These are phyloP conservation scores for Suillus bovinus DNA, from an alignment of 768 basidiomycete species.

Conservation along the genomic window DNA sequence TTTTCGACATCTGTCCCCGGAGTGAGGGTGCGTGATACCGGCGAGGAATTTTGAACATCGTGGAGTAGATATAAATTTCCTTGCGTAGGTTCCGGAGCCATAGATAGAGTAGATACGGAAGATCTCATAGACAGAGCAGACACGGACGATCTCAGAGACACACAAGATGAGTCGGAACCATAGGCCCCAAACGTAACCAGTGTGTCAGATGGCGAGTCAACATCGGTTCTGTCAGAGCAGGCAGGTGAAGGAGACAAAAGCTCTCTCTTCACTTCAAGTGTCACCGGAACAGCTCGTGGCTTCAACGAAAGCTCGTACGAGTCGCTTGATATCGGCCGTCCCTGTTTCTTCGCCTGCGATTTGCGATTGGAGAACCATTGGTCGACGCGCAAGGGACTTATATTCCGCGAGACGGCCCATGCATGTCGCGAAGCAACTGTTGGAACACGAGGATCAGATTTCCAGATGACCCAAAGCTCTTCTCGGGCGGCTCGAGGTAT, in stretches of 20 bases:
- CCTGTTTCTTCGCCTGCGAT: slow-evolving; percentile 23
- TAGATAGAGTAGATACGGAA: not conserved
- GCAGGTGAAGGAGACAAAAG: slow-evolving; percentile 4
- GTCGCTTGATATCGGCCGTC: slow-evolving; percentile 19
- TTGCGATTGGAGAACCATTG: slow-evolving; percentile 31
- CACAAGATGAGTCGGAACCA: too few relatives aligned
- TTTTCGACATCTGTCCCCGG: not conserved
- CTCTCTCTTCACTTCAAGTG: slow-evolving; percentile 15
- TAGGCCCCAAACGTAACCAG: slow-evolving; percentile 12
- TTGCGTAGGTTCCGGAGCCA: not conserved
- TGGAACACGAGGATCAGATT: slow-evolving; percentile 28
- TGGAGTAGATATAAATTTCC: not conserved
- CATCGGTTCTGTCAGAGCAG: not conserved
- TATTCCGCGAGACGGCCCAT: slow-evolving; percentile 27
- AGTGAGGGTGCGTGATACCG: not conserved
- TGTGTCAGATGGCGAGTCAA: slow-evolving; percentile 24
- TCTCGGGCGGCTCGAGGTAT: slow-evolving; percentile 11
- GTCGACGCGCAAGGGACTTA: slow-evolving; percentile 20
- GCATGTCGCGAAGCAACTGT: slow-evolving; percentile 26
- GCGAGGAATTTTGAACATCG: not conserved
- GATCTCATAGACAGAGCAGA: too few relatives aligned
- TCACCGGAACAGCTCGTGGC: not conserved
- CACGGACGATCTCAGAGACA: too few relatives aligned
- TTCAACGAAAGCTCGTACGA: slow-evolving; percentile 24
- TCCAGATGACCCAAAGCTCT: slow-evolving; percentile 34